Base-by-base conservation (phyloP, 306 rosid species). In the Boehmeria nivea region DNA sequence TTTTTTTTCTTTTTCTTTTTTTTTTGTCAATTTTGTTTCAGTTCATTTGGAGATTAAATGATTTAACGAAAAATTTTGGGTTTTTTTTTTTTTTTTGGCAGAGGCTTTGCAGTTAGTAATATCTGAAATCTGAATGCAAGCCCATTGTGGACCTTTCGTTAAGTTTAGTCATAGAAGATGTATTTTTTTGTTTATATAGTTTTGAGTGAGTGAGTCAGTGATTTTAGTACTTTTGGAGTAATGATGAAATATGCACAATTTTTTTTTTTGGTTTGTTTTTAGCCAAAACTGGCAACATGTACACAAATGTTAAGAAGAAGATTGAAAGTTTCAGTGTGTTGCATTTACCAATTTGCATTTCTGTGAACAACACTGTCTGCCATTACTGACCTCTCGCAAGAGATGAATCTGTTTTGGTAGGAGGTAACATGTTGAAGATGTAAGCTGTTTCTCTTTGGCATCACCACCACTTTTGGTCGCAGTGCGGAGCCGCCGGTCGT, bases 301-400 rank as follows among this genome's bases (percentile, higher is more conserved):
- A 86, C 78, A 86, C 86, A 72, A 89, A 77, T 71, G 85, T 70
- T 12, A 86, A 86, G 83, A 83, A 73, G 78, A 89, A 86, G 85
- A 89, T 89, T 55, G 99, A 91, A 65, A 76, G 93, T n/a, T n/a
- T n/a, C n/a, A n/a, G 58, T 96, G 99, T 2, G 93, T 87, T 54
- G 93, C 96, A 36, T 91, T 91, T 44, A 96, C 99, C 3, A 87
- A n/a, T 96, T 21, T 91, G 93, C 70, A 22, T 91, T 69, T 91
- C 96, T 18, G 93, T 84, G 6, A 91, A 91, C 95, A 90, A 91
- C 56, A 74, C 86, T 25, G 62, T 91, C 4, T 86, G 96, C 54
- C 99, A 91, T 73, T 84, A 73, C 59, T 87, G 96, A 38, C 99
- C 99, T 10, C 96, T 84, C n/a, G 86, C 87, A 3, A 83, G 86